Evolutionary conservation across 768 basidiomycete genomes (phyloP), one percentile per base, ranked within the genome.

Genomic region (Boletellus ananas): DNA sequence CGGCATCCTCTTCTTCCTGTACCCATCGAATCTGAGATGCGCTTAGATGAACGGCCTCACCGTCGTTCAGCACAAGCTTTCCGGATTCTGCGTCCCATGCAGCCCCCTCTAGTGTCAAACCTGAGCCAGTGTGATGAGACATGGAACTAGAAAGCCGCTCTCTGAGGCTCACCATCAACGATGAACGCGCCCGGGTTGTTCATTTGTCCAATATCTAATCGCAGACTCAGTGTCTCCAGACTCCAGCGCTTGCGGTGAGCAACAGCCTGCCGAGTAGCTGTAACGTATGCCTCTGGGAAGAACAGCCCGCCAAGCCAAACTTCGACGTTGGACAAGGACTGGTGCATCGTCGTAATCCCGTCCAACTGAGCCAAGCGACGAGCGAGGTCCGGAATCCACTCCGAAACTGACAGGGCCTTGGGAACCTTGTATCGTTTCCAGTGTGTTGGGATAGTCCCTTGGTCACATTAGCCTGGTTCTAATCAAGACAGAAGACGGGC

Each of bases 281-380:
- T 97, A 60, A 98, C 79, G 65, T 93, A 98, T 3, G 94, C 94
- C 62, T 94, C 91, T 1, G 95, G 96, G 79, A 90, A 94, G 79
- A 98, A 97, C 49, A 99, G 69, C 0, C 91, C 90, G 20, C 95
- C 94, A 13, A 98, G 80, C 89, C 91, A 92, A 39, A 96, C 88
- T 68, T 90, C 83, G 41, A 88, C 72, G 58, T 88, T 75, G 56
- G 73, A 77, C 55, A 86, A 69, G 60, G 76, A 83, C 54, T 85
- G 83, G 13, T 70, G 65, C 69, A 70, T 65, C n/a, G 56, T 36
- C 16, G 67, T 69, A 49, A 97, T 83, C 29, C 72, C 69, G 45
- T 93, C 81, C 34, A 98, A 79, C 64, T 98, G 95, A n/a, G 70
- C 77, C 33, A 98, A 70, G 18, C 96, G 86, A 25, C 82, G 80